Evolutionary conservation across 305 asterid species (phyloP), one percentile per base, ranked within the genome.

Genomic region (Rubia peregrina): DNA sequence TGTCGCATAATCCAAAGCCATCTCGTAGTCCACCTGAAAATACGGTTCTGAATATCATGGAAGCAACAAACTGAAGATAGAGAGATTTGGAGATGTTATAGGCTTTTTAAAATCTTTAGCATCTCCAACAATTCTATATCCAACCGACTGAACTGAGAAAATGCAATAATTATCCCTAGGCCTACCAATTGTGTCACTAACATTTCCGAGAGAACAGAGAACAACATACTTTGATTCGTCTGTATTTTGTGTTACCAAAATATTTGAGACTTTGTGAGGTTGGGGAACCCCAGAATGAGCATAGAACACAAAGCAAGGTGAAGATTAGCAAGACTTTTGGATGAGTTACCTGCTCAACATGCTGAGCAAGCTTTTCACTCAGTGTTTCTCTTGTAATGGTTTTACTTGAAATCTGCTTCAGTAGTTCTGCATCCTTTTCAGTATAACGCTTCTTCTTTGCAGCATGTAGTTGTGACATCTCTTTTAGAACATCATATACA

Each of bases 1-100:
- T 44, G 96, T 88, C 40, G 98, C 96, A 70, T 89, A 91, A 81
- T 91, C 96, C 85, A 91, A 24, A 43, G 90, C 96, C 98, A 91
- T 89, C 83, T 89, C 95, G 70, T 91, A 88, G 84, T 91, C 98
- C 78, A 91, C 98, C 98, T 91, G 90, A 74, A 80, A 41, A 53
- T 33, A 59, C 22, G 38, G 68, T 41, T 17, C 10, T 16, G 41
- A 19, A 38, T 49, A 10, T 42, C n/a, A 11, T n/a, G 65, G 19
- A 57, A 30, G 44, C 38, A 63, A 65, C 42, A 42, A 17, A 19
- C 1, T 6, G n/a, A 38, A n/a, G 24, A 21, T 42, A 40, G 26
- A 16, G 59, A 22, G 5, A 9, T 61, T n/a, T n/a, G 36, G 14
- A 24, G 3, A 21, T 57, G 17, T 57, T 57, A 42, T 7, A 33